Evolutionary conservation across 2,329 filamentous ascomycete genomes (phyloP).

Genomic region (Beauveria asiatica): DNA sequence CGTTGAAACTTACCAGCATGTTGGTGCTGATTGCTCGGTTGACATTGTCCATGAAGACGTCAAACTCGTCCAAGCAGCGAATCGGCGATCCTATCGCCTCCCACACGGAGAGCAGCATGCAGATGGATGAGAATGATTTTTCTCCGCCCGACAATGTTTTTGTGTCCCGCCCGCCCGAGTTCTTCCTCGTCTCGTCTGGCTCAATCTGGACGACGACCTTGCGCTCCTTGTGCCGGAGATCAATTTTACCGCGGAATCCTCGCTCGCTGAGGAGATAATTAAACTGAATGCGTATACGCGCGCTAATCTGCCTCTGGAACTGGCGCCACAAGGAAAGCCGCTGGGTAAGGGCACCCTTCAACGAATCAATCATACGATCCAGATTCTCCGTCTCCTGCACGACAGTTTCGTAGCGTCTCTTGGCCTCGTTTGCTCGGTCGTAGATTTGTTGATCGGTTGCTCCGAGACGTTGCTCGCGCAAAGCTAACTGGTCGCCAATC

Average conservation of each 20-base stretch:
- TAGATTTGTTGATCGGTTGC: constrained; percentile 58
- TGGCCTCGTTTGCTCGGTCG: constrained; percentile 34
- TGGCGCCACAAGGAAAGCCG: constrained; percentile 68
- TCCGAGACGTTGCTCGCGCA: constrained; percentile 49
- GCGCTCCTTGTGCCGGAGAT: constrained; percentile 67
- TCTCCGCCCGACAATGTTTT: constrained; percentile 93
- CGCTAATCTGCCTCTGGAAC: constrained; percentile 79
- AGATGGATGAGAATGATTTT: constrained; percentile 96
- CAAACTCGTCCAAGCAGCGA: constrained; percentile 92
- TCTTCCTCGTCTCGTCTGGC: constrained; percentile 60
- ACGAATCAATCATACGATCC: constrained; percentile 31
- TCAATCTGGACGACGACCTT: constrained; percentile 70
- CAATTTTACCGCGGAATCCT: constrained; percentile 74
- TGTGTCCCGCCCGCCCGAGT: constrained; percentile 66
- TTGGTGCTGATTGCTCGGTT: constrained; percentile 89
- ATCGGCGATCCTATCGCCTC: constrained; percentile 96
- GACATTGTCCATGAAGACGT: constrained; percentile 98
- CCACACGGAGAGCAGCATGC: constrained; percentile 86
- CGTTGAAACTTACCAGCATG: constrained; percentile 63
- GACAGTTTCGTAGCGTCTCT: constrained; percentile 34
- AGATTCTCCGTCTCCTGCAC: constrained; percentile 32
- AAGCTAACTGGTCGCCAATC: constrained; percentile 49
- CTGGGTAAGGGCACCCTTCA: constrained; percentile 54
- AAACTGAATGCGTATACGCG: constrained; percentile 79
- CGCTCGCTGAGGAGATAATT: constrained; percentile 82